Percentiles rank a stretch among this genome's conserved stretches.
Conservation (phyloP, 2,329 filamentous ascomycete genomes). For the Ampelomyces quisqualis region DNA sequence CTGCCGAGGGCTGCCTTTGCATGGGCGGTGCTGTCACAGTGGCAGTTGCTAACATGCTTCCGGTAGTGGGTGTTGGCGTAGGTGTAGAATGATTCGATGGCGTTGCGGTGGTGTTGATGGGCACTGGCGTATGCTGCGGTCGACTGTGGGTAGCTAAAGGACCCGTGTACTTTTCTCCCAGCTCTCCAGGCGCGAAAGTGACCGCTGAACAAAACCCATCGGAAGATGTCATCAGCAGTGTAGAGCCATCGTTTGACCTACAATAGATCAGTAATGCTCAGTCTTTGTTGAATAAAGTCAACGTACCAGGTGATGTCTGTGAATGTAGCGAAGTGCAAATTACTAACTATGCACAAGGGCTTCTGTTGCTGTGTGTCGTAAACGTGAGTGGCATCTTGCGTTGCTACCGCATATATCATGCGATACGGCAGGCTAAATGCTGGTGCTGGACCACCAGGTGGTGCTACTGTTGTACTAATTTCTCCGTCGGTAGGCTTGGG, state of each 20-base stretch:
- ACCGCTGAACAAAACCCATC: constrained; percentile 96
- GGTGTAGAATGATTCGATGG: constrained; percentile 66
- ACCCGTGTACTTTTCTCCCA: constrained; percentile 78
- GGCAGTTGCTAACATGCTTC: constrained; percentile 59
- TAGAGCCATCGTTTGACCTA: constrained; percentile 74
- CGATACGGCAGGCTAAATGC: constrained; percentile 87
- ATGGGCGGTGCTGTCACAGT: constrained; percentile 54
- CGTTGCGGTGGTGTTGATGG: constrained; percentile 45
- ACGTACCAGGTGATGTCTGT: constrained; percentile 92
- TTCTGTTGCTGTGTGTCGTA: constrained; percentile 98
- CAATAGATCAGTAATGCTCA: constrained; percentile 18
- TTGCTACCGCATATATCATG: constrained; percentile 95
- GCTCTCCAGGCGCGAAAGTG: constrained; percentile 78
- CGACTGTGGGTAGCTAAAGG: constrained; percentile 50
- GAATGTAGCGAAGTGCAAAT: constrained; percentile 95
- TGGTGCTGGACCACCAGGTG: constrained; percentile 52
- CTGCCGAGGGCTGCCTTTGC: constrained; percentile 55
- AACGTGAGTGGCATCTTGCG: constrained; percentile 88
- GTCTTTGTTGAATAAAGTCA: not conserved
- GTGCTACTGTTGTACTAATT: constrained; percentile 55
- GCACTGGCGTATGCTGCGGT: constrained; percentile 40
- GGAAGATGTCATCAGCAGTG: constrained; percentile 91
- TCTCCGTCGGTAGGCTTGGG: constrained; percentile 55
- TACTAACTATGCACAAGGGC: constrained; percentile 91
- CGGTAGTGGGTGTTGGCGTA: constrained; percentile 67